Evolutionary conservation across 1,139 yeast genomes (phyloP).

Genomic region (Kodamaea derodonti): DNA sequence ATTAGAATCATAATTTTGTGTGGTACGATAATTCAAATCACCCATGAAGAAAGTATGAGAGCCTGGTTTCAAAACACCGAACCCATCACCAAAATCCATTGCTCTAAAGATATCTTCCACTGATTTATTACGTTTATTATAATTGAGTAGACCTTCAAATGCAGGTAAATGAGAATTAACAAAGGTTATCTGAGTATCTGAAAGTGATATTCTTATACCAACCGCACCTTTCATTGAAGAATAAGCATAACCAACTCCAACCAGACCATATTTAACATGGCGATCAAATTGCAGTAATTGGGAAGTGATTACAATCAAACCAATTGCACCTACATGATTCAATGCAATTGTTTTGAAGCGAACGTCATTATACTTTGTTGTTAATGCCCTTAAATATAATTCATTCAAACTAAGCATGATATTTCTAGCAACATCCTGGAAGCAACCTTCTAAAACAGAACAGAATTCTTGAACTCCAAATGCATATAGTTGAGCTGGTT

Average conservation of each 20-base stretch:
- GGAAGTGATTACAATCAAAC: slow-evolving; percentile 52
- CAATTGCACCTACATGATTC: slow-evolving; percentile 63
- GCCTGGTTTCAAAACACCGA: slow-evolving; percentile 50
- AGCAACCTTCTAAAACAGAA: slow-evolving; percentile 60
- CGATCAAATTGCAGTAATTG: slow-evolving; percentile 29
- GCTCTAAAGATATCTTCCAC: slow-evolving; percentile 47
- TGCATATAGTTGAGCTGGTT: slow-evolving; percentile 47
- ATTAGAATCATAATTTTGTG: slow-evolving; percentile 22
- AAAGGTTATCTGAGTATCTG: slow-evolving; percentile 48
- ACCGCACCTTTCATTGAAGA: slow-evolving; percentile 76
- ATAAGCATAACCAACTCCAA: slow-evolving; percentile 54
- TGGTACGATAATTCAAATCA: slow-evolving; percentile 74
- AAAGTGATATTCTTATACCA: slow-evolving; percentile 47
- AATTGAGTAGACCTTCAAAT: slow-evolving; percentile 57
- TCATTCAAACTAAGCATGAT: slow-evolving; percentile 40
- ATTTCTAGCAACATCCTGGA: slow-evolving; percentile 32
- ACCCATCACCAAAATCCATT: slow-evolving; percentile 59
- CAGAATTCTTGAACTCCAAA: slow-evolving; percentile 78
- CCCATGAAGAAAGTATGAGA: slow-evolving; percentile 73
- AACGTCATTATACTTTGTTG: slow-evolving; percentile 25
- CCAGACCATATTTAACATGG: slow-evolving; percentile 23
- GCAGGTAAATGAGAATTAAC: slow-evolving; percentile 74
- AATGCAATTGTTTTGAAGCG: slow-evolving; percentile 45
- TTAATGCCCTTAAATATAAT: slow-evolving; percentile 38
- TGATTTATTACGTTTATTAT: slow-evolving; percentile 50